phyloP scores from a whole-genome alignment of 2,329 filamentous ascomycete species.

The Chrysoporthe cubensis region DNA sequence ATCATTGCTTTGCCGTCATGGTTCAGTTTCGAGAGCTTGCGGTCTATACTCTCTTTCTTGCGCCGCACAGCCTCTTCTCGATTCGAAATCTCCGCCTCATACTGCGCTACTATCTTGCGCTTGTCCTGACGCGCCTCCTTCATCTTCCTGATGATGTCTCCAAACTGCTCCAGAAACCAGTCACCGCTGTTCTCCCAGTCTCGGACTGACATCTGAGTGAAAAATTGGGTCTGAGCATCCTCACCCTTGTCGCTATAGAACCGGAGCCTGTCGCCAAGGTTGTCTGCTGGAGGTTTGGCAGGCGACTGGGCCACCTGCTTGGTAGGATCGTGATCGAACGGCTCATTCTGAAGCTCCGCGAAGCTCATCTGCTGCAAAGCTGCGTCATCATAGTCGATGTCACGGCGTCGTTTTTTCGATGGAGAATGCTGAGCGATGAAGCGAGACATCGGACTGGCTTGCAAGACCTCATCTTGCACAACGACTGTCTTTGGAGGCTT shows the following conservation, averaged over 20 bases:
- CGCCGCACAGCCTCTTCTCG: slow-evolving; percentile 58
- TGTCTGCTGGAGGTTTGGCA: slow-evolving; percentile 41
- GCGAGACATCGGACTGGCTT: slow-evolving; percentile 28
- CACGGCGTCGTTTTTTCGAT: slow-evolving; percentile 48
- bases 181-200: slow-evolving; percentile 65
- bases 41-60: slow-evolving; percentile 58
- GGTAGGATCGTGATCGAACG: slow-evolving; percentile 62
- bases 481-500: slow-evolving; percentile 23
- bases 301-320: slow-evolving; percentile 46
- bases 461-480: slow-evolving; percentile 26
- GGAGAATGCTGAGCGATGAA: slow-evolving; percentile 29
- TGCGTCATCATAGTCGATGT: slow-evolving; percentile 61
- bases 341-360: slow-evolving; percentile 52
- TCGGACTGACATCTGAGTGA: slow-evolving; percentile 55
- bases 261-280: slow-evolving; percentile 52
- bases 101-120: slow-evolving; percentile 52
- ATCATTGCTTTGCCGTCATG: slow-evolving; percentile 62
- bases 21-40: slow-evolving; percentile 58
- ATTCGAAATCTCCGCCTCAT: slow-evolving; percentile 58
- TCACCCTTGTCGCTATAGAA: slow-evolving; percentile 53
- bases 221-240: slow-evolving; percentile 50
- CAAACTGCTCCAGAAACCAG: slow-evolving; percentile 62
- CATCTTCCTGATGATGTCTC: slow-evolving; percentile 52
- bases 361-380: slow-evolving; percentile 59
- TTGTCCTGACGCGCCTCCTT: slow-evolving; percentile 54